phyloP scores from a whole-genome alignment of 2,329 filamentous ascomycete genomes.

The Madurella mycetomatis region DNA sequence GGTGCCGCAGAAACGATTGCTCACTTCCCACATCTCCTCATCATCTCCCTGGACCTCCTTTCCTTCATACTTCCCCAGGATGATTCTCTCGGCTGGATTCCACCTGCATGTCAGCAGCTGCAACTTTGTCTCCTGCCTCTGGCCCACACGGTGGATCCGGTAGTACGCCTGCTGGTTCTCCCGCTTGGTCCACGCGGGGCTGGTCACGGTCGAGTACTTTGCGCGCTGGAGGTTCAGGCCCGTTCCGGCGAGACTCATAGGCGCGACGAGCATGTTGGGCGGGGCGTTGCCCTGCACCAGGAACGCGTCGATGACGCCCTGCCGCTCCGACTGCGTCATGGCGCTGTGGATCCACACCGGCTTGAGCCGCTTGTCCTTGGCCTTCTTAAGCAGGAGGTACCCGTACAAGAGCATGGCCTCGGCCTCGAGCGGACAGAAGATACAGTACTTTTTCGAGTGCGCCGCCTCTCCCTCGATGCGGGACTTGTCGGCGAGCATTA shows the following conservation, averaged over 20 bases:
- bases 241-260: slow-evolving; percentile 20
- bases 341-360: slow-evolving; percentile 12
- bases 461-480: slow-evolving; percentile 11
- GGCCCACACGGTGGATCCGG: slow-evolving; percentile 22
- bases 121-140: slow-evolving; percentile 16
- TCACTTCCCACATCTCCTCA: slow-evolving; percentile 12
- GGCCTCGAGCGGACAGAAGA: slow-evolving; percentile 20
- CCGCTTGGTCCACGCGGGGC: slow-evolving; percentile 21
- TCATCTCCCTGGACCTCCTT: neutral
- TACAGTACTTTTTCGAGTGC: slow-evolving; percentile 18
- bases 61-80: slow-evolving; percentile 15
- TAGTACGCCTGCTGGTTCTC: slow-evolving; percentile 23
- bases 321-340: slow-evolving; percentile 1
- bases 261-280: slow-evolving; percentile 21
- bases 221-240: slow-evolving; percentile 23
- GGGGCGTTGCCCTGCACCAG: slow-evolving; percentile 14
- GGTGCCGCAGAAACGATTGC: slow-evolving; percentile 2
- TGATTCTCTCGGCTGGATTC: slow-evolving; percentile 21
- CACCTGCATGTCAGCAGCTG: slow-evolving; percentile 16
- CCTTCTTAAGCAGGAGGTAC: slow-evolving; percentile 10
- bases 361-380: slow-evolving; percentile 6
- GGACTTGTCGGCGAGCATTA: slow-evolving; percentile 21
- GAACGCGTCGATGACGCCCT: slow-evolving; percentile 13
- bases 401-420: slow-evolving; percentile 18
- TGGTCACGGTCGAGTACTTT: slow-evolving; percentile 18